Evolutionary conservation across 2,329 filamentous ascomycete species (phyloP), one percentile per base, ranked within the genome.

Genomic region (Venturia carpophila): DNA sequence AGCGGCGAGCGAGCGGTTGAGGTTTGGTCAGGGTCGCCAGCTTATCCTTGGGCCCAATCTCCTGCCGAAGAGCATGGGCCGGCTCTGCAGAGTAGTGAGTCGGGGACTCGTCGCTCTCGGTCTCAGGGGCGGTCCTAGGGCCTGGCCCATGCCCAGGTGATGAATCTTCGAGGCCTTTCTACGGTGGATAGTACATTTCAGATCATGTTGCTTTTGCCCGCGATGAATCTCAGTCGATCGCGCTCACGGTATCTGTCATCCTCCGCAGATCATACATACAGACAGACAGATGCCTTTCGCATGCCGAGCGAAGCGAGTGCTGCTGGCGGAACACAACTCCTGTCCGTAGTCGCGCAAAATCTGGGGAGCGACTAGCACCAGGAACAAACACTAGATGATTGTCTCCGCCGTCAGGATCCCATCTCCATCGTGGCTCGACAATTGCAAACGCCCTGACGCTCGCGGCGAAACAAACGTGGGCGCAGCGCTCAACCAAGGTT

Each of bases 61-160:
- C 52, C n/a, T 58, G 37, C 19, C 15, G 30, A 11, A 19, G 52
- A 2, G 52, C 52, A 37, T 58, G 52, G 52, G 19, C 49, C 49
- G 11, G 17, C 39, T 41, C 39, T 34, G 11, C 27, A 19, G 2
- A 17, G 24, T 19, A 56, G 13, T 34, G n/a, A n/a, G n/a, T n/a
- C n/a, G n/a, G n/a, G n/a, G n/a, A n/a, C n/a, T n/a, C n/a, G n/a
- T n/a, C n/a, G n/a, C n/a, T n/a, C n/a, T n/a, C n/a, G n/a, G n/a
- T 56, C 49, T 56, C 27, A 56, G 49, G 52, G 52, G 52, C 30
- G n/a, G 30, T 13, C n/a, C n/a, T n/a, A n/a, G n/a, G n/a, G n/a
- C n/a, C n/a, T n/a, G n/a, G n/a, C n/a, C n/a, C n/a, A n/a, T n/a
- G n/a, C n/a, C n/a, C n/a, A n/a, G n/a, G n/a, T n/a, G n/a, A n/a